Evolutionary conservation across 805 yeast genomes (phyloP).

Genomic region (Phaffomyces thermotolerans): DNA sequence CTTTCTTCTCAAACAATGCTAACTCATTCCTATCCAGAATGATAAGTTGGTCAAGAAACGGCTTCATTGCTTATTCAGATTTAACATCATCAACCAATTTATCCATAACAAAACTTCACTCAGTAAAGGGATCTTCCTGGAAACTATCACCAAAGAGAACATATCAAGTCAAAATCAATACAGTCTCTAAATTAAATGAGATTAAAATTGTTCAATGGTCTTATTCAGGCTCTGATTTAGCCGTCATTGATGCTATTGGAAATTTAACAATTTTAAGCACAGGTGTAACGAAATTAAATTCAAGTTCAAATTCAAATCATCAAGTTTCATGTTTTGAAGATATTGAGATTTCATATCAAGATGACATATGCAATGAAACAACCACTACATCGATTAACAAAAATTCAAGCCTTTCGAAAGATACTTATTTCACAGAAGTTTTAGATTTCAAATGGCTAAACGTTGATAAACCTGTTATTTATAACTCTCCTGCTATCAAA

Average conservation of each 20-base stretch:
- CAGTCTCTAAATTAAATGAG: slow-evolving; percentile 25
- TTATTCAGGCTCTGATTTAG: slow-evolving; percentile 71
- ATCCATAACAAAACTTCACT: slow-evolving; percentile 36
- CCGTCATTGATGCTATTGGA: slow-evolving; percentile 68
- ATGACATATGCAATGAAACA: slow-evolving; percentile 20
- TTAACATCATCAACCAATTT: slow-evolving; percentile 28
- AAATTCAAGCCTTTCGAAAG: slow-evolving; percentile 2
- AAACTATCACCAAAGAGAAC: slow-evolving; percentile 34
- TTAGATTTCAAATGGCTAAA: slow-evolving; percentile 66
- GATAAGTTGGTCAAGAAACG: slow-evolving; percentile 68
- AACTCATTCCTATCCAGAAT: slow-evolving; percentile 3
- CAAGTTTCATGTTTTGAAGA: slow-evolving; percentile 21
- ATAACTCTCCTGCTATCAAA: slow-evolving; percentile 50
- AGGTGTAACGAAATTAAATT: slow-evolving; percentile 36
- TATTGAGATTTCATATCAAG: slow-evolving; percentile 29
- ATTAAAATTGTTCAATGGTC: slow-evolving; percentile 61
- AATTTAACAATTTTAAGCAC: slow-evolving; percentile 49
- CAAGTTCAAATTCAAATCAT: slow-evolving; percentile 16
- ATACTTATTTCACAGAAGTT: slow-evolving; percentile 20
- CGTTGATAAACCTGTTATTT: slow-evolving; percentile 57
- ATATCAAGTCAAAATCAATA: slow-evolving; percentile 19
- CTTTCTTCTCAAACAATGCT: too few species aligned
- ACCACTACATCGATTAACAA: not conserved
- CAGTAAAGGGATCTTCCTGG: slow-evolving; percentile 75
- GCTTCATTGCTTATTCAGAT: slow-evolving; percentile 68